Percentiles rank a stretch among this genome's conserved stretches.
phyloP scores from a whole-genome alignment of 2,329 filamentous ascomycete species.

The Alternaria atra region DNA sequence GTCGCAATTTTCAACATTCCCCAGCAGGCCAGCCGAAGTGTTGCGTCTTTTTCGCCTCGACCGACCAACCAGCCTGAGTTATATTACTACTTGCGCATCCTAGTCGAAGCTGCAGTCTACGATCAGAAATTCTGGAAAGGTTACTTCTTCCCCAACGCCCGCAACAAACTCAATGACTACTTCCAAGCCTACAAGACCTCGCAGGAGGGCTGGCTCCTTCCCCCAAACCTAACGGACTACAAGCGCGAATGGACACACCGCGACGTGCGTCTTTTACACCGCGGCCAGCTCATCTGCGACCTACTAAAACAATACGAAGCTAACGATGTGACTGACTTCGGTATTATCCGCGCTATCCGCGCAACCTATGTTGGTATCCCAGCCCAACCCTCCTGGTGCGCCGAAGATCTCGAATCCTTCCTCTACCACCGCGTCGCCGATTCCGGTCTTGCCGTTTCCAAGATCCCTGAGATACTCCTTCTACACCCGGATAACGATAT shows the following conservation, averaged over 20 bases:
- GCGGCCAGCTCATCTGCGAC: constrained; percentile 14
- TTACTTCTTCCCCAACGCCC: constrained; percentile 20
- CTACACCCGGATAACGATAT: constrained; percentile 23
- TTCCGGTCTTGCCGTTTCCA: constrained; percentile 7
- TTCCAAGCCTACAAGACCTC: constrained; percentile 13
- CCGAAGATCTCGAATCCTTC: constrained; percentile 12
- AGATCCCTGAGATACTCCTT: constrained; percentile 17
- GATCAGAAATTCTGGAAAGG: constrained; percentile 20
- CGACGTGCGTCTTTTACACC: constrained; percentile 22
- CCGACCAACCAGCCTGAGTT: neutral
- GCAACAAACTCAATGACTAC: constrained; percentile 14
- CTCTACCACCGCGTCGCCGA: constrained; percentile 20
- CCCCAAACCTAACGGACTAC: constrained; percentile 11
- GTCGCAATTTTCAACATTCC: constrained; percentile 16
- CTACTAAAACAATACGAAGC: constrained; percentile 9
- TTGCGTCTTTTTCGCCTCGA: neutral
- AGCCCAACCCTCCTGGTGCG: constrained; percentile 7
- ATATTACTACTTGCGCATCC: constrained; percentile 10
- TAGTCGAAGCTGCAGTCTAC: constrained; percentile 29
- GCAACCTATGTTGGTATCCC: constrained; percentile 17
- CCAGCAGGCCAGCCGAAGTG: neutral
- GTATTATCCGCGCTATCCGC: constrained; percentile 21
- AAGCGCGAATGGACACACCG: constrained; percentile 21
- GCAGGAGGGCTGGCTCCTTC: neutral
- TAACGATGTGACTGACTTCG: constrained; percentile 18